phyloP scores from a whole-genome alignment of 2,329 filamentous ascomycete genomes.

The Xylariaceae sp. region DNA sequence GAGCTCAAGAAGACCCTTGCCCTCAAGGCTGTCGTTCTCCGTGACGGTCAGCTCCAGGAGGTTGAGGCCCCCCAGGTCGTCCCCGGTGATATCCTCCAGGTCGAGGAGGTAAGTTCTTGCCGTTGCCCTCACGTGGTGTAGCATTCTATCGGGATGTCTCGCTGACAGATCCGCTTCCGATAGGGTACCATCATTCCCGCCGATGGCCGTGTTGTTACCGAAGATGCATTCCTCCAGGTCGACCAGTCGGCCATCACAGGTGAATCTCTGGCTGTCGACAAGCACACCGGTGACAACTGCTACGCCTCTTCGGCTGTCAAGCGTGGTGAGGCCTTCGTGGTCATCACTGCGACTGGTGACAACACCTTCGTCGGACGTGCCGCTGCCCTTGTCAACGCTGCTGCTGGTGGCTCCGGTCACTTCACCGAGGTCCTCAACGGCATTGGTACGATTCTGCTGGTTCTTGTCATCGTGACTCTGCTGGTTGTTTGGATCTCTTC shows the following conservation, averaged over 20 bases:
- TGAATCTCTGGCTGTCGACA: slow-evolving; percentile 86
- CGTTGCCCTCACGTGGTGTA: no score
- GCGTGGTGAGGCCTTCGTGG: slow-evolving; percentile 77
- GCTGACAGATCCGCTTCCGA: slow-evolving; percentile 10
- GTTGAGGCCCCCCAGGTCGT: slow-evolving; percentile 78
- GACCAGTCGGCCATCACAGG: slow-evolving; percentile 90
- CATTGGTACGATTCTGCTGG: slow-evolving; percentile 72
- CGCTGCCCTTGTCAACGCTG: slow-evolving; percentile 75
- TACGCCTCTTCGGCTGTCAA: slow-evolving; percentile 85
- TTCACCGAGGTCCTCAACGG: slow-evolving; percentile 88
- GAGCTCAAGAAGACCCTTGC: slow-evolving; percentile 87
- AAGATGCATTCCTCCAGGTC: slow-evolving; percentile 78
- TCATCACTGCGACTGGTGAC: slow-evolving; percentile 79
- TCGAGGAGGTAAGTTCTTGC: slow-evolving; percentile 53
- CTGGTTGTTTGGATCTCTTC: slow-evolving; percentile 78
- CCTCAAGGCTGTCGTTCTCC: slow-evolving; percentile 78
- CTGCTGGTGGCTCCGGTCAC: slow-evolving; percentile 67
- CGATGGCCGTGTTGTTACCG: slow-evolving; percentile 78
- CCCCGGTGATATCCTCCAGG: slow-evolving; percentile 80
- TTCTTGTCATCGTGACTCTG: slow-evolving; percentile 73
- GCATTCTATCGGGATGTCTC: no score
- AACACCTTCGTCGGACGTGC: slow-evolving; percentile 86
- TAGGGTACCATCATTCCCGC: slow-evolving; percentile 81
- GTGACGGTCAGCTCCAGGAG: slow-evolving; percentile 70
- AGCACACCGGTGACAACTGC: slow-evolving; percentile 72